These are phyloP conservation scores for Penicillium sp. DNA, from an alignment of 2,329 filamentous ascomycete species.

Conservation along the genomic window DNA sequence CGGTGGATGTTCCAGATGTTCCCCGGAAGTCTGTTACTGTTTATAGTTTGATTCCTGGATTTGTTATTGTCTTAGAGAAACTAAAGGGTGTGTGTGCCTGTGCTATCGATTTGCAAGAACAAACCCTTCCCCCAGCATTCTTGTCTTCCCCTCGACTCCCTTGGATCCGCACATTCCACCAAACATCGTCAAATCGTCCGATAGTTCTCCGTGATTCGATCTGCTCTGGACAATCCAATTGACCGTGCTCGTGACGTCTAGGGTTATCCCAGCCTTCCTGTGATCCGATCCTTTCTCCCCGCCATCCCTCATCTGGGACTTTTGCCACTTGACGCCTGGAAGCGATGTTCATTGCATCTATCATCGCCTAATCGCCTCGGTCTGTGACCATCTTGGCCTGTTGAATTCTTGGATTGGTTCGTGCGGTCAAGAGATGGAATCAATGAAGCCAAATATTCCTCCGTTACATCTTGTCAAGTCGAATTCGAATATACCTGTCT, in stretches of 20 bases:
- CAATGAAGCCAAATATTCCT: conserved; percentile 34
- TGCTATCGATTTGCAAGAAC: neutral
- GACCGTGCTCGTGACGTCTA: conserved; percentile 19
- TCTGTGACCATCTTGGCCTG: conserved; percentile 24
- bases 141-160: conserved; percentile 17
- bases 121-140: conserved; percentile 29
- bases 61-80: conserved; percentile 6
- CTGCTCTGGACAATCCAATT: conserved; percentile 16
- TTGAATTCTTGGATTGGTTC: no score
- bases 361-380: conserved; percentile 27
- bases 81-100: conserved; percentile 13
- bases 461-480: conserved; percentile 37
- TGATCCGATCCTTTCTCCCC: conserved; percentile 14
- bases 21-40: conserved; percentile 18
- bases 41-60: conserved; percentile 23
- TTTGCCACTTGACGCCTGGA: conserved; percentile 9
- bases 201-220: conserved; percentile 10
- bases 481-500: conserved; percentile 23
- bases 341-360: conserved; percentile 28
- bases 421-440: conserved; percentile 28
- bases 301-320: conserved; percentile 10
- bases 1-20: conserved; percentile 14
- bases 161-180: conserved; percentile 27
- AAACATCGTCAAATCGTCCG: conserved; percentile 18
- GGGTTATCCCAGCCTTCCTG: conserved; percentile 21